A percentile compares a stretch with the other conserved stretches of the same genome.
phyloP scores from a whole-genome alignment of 2,329 filamentous ascomycete species.

The Pyrenochaeta sp. region DNA sequence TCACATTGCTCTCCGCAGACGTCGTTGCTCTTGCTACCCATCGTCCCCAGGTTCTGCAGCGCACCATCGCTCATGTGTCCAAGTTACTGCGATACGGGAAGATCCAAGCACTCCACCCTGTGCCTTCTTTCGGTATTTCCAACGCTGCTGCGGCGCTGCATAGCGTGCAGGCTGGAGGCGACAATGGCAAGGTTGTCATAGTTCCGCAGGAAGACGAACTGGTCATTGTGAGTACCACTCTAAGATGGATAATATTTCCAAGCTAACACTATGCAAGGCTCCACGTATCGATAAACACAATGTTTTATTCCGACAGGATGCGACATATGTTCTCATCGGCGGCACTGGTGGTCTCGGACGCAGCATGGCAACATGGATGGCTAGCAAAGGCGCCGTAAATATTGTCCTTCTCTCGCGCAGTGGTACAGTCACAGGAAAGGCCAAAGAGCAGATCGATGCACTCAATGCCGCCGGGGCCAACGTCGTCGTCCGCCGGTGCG shows the following conservation, averaged over 20 bases:
- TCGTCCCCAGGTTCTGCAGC: constrained; percentile 23
- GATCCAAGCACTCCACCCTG: constrained; percentile 10
- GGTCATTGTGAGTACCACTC: constrained; percentile 24
- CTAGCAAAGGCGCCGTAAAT: constrained; percentile 29
- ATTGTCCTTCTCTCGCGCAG: constrained; percentile 32
- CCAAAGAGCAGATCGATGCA: constrained; percentile 19
- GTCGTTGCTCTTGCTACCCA: constrained; percentile 14
- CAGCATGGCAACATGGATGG: constrained; percentile 33
- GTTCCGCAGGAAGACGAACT: constrained; percentile 23
- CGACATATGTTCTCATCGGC: constrained; percentile 35
- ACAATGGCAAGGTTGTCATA: constrained; percentile 24
- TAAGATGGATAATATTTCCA: not conserved
- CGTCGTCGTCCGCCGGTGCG: constrained; percentile 23
- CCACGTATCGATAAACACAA: constrained; percentile 14
- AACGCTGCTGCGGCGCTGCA: constrained; percentile 23
- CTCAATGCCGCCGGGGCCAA: constrained; percentile 16
- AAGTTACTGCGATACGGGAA: constrained; percentile 25
- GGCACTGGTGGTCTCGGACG: constrained; percentile 36
- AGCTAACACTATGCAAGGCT: constrained; percentile 7
- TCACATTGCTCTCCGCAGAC: constrained; percentile 19
- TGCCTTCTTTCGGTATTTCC: constrained; percentile 18
- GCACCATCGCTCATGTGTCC: constrained; percentile 21
- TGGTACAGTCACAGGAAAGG: constrained; percentile 17
- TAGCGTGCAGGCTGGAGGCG: constrained; percentile 10
- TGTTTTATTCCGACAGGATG: constrained; percentile 17